Conservation (phyloP, 306 rosid species). For the Medicago arabica region DNA sequence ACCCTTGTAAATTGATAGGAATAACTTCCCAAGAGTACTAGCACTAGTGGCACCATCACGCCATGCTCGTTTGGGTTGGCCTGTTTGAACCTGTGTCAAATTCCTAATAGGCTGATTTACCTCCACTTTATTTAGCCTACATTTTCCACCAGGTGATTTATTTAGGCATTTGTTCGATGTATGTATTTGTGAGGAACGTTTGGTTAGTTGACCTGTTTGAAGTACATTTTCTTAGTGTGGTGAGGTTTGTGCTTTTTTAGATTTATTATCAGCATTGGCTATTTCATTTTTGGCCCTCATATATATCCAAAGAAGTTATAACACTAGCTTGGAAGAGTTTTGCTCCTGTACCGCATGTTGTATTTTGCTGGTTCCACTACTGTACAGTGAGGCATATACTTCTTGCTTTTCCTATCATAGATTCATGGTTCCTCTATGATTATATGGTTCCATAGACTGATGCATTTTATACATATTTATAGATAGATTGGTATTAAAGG, state of each 20-base stretch:
- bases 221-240: slow-evolving; percentile 25
- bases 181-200: background rate
- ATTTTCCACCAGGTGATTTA: slow-evolving; percentile 11
- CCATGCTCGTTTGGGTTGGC: background rate
- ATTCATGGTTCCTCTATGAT: slow-evolving; percentile 15
- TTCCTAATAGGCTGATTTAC: slow-evolving; percentile 21
- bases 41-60: background rate
- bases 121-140: slow-evolving; percentile 16
- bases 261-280: slow-evolving; percentile 28
- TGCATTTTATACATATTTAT: slow-evolving; percentile 27
- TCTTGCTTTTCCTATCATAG: slow-evolving; percentile 26
- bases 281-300: slow-evolving; percentile 6
- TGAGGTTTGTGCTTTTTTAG: slow-evolving; percentile 12
- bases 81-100: slow-evolving; percentile 24
- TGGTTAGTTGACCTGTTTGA: slow-evolving; percentile 25
- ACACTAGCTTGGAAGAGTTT: slow-evolving; percentile 19
- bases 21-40: slow-evolving; percentile 4
- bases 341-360: slow-evolving; percentile 15
- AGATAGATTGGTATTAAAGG: slow-evolving; percentile 4
- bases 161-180: background rate
- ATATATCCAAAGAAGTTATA: background rate
- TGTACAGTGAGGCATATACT: background rate
- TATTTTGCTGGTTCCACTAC: slow-evolving; percentile 28
- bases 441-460: slow-evolving; percentile 15
- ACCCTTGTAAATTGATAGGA: slow-evolving; percentile 6